A percentile compares a stretch with the other conserved stretches of the same genome.
These are phyloP conservation scores for Alisma plantagoaquatica DNA, from an alignment of 106 monocot species.

Conservation along the genomic window DNA sequence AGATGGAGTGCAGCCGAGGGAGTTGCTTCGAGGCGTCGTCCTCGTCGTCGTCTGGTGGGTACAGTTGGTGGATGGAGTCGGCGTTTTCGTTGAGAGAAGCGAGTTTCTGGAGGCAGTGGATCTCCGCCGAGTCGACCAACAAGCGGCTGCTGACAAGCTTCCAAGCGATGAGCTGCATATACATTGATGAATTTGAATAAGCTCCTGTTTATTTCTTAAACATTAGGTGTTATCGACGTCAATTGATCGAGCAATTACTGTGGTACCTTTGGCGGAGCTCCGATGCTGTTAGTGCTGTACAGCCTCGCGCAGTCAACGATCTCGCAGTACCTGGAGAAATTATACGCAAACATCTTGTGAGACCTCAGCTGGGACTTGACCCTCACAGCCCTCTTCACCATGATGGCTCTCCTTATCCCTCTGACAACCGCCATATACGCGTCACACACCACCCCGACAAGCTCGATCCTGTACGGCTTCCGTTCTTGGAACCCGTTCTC, in stretches of 20 bases:
- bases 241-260: neutral
- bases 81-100: slow-evolving; percentile 60
- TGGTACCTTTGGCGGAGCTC: slow-evolving; percentile 49
- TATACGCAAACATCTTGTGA: slow-evolving; percentile 72
- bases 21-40: too few relatives aligned
- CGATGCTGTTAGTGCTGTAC: slow-evolving; percentile 60
- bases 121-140: slow-evolving; percentile 49
- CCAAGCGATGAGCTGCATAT: slow-evolving; percentile 89
- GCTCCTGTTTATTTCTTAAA: too few relatives aligned
- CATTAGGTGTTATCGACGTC: too few relatives aligned
- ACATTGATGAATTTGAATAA: too few relatives aligned
- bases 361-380: slow-evolving; percentile 86
- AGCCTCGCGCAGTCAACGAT: slow-evolving; percentile 82
- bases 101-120: slow-evolving; percentile 37
- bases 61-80: slow-evolving; percentile 46
- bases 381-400: slow-evolving; percentile 72
- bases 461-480: slow-evolving; percentile 90
- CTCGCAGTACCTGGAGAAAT: slow-evolving; percentile 53
- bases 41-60: slow-evolving; percentile 13
- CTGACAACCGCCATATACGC: slow-evolving; percentile 84
- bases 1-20: too few relatives aligned
- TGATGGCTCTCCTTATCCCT: slow-evolving; percentile 82
- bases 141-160: slow-evolving; percentile 53
- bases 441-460: slow-evolving; percentile 87
- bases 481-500: slow-evolving; percentile 2